Evolutionary conservation across 495 filamentous ascomycete species (phyloP).

Genomic region (Aspergillus haitiensis): DNA sequence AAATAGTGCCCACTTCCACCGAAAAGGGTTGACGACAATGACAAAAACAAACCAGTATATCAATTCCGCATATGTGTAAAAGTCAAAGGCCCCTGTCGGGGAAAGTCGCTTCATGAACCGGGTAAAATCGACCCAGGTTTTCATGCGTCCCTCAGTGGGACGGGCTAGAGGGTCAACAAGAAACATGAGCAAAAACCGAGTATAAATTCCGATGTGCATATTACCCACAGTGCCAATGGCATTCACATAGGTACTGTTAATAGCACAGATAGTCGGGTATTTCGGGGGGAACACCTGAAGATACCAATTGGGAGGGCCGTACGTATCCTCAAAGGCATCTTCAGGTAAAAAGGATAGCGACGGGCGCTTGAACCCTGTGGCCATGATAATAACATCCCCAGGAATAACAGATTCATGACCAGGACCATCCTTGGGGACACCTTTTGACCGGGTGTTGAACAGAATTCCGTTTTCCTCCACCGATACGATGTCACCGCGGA

Average conservation of each 20-base stretch:
- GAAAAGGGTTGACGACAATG: conserved; percentile 76
- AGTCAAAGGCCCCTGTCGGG: conserved; percentile 75
- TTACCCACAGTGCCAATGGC: conserved; percentile 80
- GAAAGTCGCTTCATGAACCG: conserved; percentile 65
- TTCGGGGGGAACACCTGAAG: conserved; percentile 73
- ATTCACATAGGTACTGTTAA: conserved; percentile 82
- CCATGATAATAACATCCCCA: conserved; percentile 79
- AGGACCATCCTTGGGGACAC: conserved; percentile 71
- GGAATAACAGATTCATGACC: conserved; percentile 61
- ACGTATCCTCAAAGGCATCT: conserved; percentile 67
- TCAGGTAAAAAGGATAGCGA: conserved; percentile 70
- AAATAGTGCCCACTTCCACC: conserved; percentile 73
- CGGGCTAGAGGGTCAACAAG: conserved; percentile 73
- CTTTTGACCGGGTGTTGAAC: conserved; percentile 69
- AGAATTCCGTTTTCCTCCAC: conserved; percentile 64
- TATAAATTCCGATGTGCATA: conserved; percentile 89
- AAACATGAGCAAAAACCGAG: conserved; percentile 81
- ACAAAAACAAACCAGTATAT: conserved; percentile 84
- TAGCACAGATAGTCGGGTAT: conserved; percentile 64
- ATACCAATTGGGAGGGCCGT: conserved; percentile 83
- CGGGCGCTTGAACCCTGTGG: conserved; percentile 77
- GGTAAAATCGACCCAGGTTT: conserved; percentile 84
- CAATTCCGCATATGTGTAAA: conserved; percentile 84
- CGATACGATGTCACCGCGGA: conserved; percentile 72
- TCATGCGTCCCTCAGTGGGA: conserved; percentile 72